Evolutionary conservation across 1,284 basidiomycete genomes (phyloP).

Genomic region (Clitocybe nebularis): DNA sequence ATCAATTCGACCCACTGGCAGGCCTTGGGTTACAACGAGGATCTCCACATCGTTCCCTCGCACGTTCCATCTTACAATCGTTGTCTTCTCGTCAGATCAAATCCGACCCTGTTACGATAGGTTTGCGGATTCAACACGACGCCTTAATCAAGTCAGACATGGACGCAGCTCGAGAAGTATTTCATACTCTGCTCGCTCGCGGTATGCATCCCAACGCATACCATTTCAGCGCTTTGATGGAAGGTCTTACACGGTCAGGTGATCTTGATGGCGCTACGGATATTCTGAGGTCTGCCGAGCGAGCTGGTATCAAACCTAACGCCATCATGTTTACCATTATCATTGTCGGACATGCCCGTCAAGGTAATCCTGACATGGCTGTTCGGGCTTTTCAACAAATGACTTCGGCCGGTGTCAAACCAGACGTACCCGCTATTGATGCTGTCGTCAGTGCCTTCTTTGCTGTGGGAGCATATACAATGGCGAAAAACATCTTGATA

Average conservation of each 20-base stretch:
- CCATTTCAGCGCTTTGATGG: constrained; percentile 68
- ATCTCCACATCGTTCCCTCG: constrained; percentile 30
- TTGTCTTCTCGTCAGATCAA: constrained; percentile 44
- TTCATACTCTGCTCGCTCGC: constrained; percentile 52
- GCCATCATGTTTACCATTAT: constrained; percentile 71
- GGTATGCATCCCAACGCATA: constrained; percentile 66
- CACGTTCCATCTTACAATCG: constrained; percentile 43
- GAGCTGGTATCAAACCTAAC: constrained; percentile 48
- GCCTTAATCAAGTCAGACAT: constrained; percentile 48
- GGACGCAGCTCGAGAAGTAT: constrained; percentile 45
- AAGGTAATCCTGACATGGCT: constrained; percentile 50
- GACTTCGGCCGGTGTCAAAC: constrained; percentile 54
- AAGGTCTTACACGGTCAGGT: constrained; percentile 54
- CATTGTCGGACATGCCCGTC: constrained; percentile 60
- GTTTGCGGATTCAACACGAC: constrained; percentile 60
- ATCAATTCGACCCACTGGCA: constrained; percentile 45
- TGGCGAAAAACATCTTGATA: constrained; percentile 51
- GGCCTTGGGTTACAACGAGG: constrained; percentile 37
- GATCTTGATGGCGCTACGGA: constrained; percentile 49
- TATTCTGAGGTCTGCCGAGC: constrained; percentile 46
- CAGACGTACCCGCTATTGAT: constrained; percentile 65
- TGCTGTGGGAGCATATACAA: constrained; percentile 43
- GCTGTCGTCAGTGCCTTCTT: constrained; percentile 67
- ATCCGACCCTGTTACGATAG: constrained; percentile 52
- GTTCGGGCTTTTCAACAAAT: constrained; percentile 56